phyloP scores from a whole-genome alignment of 306 rosid genomes.

The Quercus engelmannii region DNA sequence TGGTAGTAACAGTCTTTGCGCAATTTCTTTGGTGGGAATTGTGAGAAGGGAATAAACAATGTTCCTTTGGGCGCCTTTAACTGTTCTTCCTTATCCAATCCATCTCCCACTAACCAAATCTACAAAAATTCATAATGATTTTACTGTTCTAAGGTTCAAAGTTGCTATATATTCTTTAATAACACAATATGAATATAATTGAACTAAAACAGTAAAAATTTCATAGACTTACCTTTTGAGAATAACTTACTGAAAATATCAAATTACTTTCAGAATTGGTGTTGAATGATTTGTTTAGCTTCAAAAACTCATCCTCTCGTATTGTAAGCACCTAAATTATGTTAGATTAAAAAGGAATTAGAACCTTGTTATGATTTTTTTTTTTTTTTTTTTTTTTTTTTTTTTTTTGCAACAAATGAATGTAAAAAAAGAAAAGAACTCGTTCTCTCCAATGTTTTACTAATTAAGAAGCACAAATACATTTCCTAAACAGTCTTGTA shows the following conservation, averaged over 20 bases:
- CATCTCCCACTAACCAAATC: constrained; percentile 79
- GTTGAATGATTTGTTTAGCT: constrained; percentile 37
- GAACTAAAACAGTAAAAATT: neutral
- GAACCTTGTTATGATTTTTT: no score
- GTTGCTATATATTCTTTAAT: no score
- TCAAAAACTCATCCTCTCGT: constrained; percentile 33
- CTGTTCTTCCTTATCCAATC: constrained; percentile 49
- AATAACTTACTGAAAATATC: constrained; percentile 30
- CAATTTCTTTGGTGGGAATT: no score
- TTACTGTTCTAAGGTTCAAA: neutral
- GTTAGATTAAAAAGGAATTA: neutral
- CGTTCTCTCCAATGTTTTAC: no score
- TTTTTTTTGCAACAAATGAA: no score
- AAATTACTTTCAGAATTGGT: constrained; percentile 23
- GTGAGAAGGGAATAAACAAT: no score
- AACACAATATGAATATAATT: no score
- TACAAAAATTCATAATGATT: neutral
- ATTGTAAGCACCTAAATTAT: constrained; percentile 39
- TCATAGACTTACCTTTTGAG: constrained; percentile 37
- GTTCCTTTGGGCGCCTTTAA: constrained; percentile 34
- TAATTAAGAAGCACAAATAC: no score
- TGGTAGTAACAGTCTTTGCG: no score
- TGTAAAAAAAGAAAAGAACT: no score
- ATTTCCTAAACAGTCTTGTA: no score
- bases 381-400: no score